Conservation (phyloP, 2,329 filamentous ascomycete species). For the Phaeosphaeriaceae sp. region DNA sequence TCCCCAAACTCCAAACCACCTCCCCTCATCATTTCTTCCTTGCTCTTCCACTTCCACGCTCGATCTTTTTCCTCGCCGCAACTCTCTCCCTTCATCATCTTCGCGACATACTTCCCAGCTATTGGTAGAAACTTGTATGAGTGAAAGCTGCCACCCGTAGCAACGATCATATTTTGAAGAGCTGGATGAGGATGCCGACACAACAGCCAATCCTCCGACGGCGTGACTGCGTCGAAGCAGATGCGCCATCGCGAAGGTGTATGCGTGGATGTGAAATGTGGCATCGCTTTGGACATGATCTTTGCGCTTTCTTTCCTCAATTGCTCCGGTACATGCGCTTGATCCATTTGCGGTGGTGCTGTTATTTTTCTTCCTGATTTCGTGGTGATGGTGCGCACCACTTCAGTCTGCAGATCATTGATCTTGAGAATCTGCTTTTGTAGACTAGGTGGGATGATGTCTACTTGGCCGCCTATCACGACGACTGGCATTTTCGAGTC, state of each 20-base stretch:
- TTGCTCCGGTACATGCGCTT: constrained; percentile 51
- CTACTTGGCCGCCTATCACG: constrained; percentile 56
- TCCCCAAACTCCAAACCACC: constrained; percentile 29
- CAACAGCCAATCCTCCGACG: constrained; percentile 70
- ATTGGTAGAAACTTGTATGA: constrained; percentile 72
- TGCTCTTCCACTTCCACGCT: constrained; percentile 47
- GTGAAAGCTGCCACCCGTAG: constrained; percentile 69
- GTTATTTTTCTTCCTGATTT: constrained; percentile 62
- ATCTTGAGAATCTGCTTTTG: constrained; percentile 64
- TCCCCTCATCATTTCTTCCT: constrained; percentile 19
- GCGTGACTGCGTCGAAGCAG: constrained; percentile 69
- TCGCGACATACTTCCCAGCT: constrained; percentile 66
- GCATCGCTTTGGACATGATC: constrained; percentile 38
- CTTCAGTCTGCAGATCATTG: constrained; percentile 64
- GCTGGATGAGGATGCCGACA: constrained; percentile 59
- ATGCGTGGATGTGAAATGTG: constrained; percentile 41
- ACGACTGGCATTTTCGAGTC: constrained; percentile 64
- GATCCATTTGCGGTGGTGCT: constrained; percentile 56
- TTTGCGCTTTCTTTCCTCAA: constrained; percentile 54
- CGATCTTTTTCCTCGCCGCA: constrained; percentile 48
- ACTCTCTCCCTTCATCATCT: constrained; percentile 46
- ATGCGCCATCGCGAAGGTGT: constrained; percentile 55
- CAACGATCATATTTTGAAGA: constrained; percentile 64
- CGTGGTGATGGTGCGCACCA: constrained; percentile 62
- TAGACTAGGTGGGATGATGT: constrained; percentile 60